Base-by-base conservation (phyloP, 2,329 filamentous ascomycete species). In the Diaporthe ampelina region DNA sequence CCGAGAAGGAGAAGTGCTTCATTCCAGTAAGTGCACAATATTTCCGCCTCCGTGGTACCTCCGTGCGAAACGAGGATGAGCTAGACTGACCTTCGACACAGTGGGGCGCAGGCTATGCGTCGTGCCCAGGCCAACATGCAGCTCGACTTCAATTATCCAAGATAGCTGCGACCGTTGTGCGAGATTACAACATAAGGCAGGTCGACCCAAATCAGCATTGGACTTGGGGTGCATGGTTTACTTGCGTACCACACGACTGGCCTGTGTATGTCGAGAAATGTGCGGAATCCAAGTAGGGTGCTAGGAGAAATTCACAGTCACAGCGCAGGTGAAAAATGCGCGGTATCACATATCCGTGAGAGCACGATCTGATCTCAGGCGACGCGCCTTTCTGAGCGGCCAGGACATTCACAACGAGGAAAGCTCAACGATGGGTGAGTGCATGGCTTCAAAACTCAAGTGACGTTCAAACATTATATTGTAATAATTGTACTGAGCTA, bases 1-100 rank as follows among this genome's bases (percentile, higher is more conserved):
- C 72, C 15, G 26, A 68, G 54, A 68, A 76, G 73, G 75, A 80
- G 48, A 78, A 77, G 70, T 80, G 75, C 32, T 79, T 76, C 58
- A 78, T 80, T 11, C 77, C 77, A 15, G 79, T 80, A 61, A 54
- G 54, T 32, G 29, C 29, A 32, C 6, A 7, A 32, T 32, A 32
- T 32, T 32, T 32, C 29, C 19, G 15, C 19, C 59, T 48, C 17
- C 24, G 52, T 17, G 13, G 13, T n/a, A 6, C 35, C 32, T 13
- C 17, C 3, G 1, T 29, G n/a, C 15, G 24, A 26, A 8, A 43
- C 8, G 21, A 43, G 15, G 35, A 11, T 7, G 24, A 3, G 21
- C 26, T 5, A 21, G n/a, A n/a, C 17, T 32, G 29, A 32, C 29
- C 2, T 7, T 40, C 35, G 26, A 48, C 56, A 19, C 56, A 75